These are phyloP conservation scores for Tremella fuciformis DNA, from an alignment of 768 basidiomycete species.

Conservation along the genomic window DNA sequence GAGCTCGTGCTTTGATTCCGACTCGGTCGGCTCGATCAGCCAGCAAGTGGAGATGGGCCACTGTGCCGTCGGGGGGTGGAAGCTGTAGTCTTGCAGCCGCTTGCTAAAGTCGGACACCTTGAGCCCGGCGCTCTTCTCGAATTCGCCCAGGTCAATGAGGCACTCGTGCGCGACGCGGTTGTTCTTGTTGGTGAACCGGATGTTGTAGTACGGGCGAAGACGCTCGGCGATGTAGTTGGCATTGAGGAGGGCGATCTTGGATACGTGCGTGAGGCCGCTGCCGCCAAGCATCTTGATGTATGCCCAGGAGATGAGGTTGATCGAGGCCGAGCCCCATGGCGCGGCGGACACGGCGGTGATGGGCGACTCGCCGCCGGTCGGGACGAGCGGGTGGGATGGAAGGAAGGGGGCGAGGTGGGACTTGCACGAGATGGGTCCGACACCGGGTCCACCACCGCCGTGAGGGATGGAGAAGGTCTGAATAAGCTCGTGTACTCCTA, in stretches of 20 bases:
- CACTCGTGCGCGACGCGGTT: conserved; percentile 93
- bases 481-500: background rate
- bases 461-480: conserved; percentile 97
- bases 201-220: conserved; percentile 74
- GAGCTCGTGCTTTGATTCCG: conserved; percentile 87
- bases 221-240: conserved; percentile 97
- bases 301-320: conserved; percentile 95
- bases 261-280: conserved; percentile 76
- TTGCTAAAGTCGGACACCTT: conserved; percentile 97
- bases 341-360: conserved; percentile 88
- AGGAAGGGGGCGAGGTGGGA: conserved; percentile 92
- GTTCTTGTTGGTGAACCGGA: conserved; percentile 86
- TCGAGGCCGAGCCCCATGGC: conserved; percentile 91
- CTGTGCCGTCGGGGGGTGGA: conserved; percentile 78
- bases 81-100: conserved; percentile 64
- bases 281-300: conserved; percentile 99
- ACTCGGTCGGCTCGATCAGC: conserved; percentile 94
- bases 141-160: conserved; percentile 90
- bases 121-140: conserved; percentile 76
- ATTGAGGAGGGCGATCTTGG: conserved; percentile 82
- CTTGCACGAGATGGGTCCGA: conserved; percentile 92
- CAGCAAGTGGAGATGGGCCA: conserved; percentile 76
- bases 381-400: conserved; percentile 75
- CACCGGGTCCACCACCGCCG: conserved; percentile 94
- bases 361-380: conserved; percentile 63